Conservation (phyloP, 2,329 filamentous ascomycete genomes). For the Trichoderma atroviride region DNA sequence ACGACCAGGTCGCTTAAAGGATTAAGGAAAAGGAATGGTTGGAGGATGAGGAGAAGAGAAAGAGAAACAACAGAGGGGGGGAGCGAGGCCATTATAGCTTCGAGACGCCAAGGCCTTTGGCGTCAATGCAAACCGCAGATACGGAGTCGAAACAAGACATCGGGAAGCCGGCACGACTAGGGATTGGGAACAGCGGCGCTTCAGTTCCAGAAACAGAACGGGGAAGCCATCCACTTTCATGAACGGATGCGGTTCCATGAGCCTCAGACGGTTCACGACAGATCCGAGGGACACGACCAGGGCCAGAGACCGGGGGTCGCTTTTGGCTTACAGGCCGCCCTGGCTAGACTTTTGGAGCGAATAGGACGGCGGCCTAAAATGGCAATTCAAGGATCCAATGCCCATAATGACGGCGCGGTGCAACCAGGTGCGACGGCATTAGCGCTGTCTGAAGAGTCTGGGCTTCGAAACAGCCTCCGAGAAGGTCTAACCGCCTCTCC, state of each 20-base stretch:
- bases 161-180: slow-evolving; percentile 34
- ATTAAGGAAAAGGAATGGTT: slow-evolving; percentile 37
- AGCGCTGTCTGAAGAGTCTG: slow-evolving; percentile 20
- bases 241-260: slow-evolving; percentile 9
- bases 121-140: slow-evolving; percentile 41
- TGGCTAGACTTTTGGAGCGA: not conserved
- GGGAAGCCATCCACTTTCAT: slow-evolving; percentile 13
- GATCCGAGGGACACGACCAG: slow-evolving; percentile 11
- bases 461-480: slow-evolving; percentile 23
- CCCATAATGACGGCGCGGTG: slow-evolving; percentile 9
- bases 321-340: slow-evolving; percentile 1
- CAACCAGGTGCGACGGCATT: slow-evolving; percentile 13
- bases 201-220: slow-evolving; percentile 23
- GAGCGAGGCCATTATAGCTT: slow-evolving; percentile 35
- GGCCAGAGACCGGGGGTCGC: slow-evolving; percentile 5
- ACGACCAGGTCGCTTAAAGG: slow-evolving; percentile 30
- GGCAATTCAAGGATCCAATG: slow-evolving; percentile 7
- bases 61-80: slow-evolving; percentile 34
- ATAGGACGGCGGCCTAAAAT: not conserved
- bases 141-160: slow-evolving; percentile 39
- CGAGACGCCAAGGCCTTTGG: slow-evolving; percentile 45
- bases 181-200: slow-evolving; percentile 27
- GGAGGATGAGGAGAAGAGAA: slow-evolving; percentile 39
- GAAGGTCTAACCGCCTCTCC: slow-evolving; percentile 6
- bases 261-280: slow-evolving; percentile 17